These are phyloP conservation scores for Gamsiella multidivaricata DNA, from an alignment of 192 early-diverging fungal genomes.

Conservation along the genomic window DNA sequence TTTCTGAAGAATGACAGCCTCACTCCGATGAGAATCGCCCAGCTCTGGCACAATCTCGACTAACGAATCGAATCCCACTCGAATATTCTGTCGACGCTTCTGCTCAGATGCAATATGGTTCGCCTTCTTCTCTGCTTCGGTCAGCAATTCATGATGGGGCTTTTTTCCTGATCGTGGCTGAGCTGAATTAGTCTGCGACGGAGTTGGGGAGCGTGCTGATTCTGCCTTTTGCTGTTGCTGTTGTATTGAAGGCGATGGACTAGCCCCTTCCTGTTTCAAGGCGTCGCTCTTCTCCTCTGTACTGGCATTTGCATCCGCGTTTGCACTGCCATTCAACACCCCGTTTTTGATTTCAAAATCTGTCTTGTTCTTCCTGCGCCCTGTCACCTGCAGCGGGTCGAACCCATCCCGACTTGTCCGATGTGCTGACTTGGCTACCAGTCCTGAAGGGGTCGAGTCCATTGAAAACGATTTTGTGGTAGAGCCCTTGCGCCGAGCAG, in stretches of 20 bases:
- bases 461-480: slow-evolving; percentile 12
- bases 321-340: slow-evolving; percentile 8
- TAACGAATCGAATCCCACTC: slow-evolving; percentile 89
- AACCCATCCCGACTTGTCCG: slow-evolving; percentile 30
- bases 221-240: background rate
- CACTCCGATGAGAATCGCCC: slow-evolving; percentile 83
- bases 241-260: background rate
- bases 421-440: slow-evolving; percentile 19
- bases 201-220: slow-evolving; percentile 7
- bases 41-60: slow-evolving; percentile 88
- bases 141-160: slow-evolving; percentile 74
- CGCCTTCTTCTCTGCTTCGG: slow-evolving; percentile 92
- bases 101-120: slow-evolving; percentile 98
- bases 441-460: slow-evolving; percentile 12
- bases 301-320: slow-evolving; percentile 4
- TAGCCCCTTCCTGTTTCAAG: background rate
- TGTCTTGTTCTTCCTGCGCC: slow-evolving; percentile 2
- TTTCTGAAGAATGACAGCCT: slow-evolving; percentile 88
- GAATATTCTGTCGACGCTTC: slow-evolving; percentile 91
- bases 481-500: slow-evolving; percentile 30
- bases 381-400: background rate
- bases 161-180: slow-evolving; percentile 46
- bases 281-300: slow-evolving; percentile 15
- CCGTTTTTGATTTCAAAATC: slow-evolving; percentile 1
- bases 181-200: background rate